phyloP scores from a whole-genome alignment of 176 grass and related monocot genomes.

The Musa acuminata region DNA sequence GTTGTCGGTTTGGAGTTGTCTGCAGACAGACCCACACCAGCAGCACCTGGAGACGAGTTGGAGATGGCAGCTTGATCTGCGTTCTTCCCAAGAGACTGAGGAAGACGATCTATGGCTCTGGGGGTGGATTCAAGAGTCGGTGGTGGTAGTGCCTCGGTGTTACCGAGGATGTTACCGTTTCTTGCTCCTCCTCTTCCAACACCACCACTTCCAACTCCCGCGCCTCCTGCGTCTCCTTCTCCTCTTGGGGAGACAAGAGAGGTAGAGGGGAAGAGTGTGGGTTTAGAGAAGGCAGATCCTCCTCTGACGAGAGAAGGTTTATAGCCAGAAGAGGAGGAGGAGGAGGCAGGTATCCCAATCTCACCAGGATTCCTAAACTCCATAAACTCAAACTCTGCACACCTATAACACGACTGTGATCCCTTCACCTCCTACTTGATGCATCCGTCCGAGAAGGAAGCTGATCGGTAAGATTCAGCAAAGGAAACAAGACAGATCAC shows the following conservation, averaged over 20 bases:
- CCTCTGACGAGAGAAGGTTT: constrained; percentile 7
- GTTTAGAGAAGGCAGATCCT: constrained; percentile 18
- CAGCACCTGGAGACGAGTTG: background rate
- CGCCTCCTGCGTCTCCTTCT: background rate
- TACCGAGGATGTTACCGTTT: constrained; percentile 8
- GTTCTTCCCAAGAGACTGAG: constrained; percentile 14
- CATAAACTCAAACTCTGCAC: background rate
- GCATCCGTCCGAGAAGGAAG: background rate
- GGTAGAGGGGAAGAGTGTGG: constrained; percentile 6
- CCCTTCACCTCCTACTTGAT: background rate
- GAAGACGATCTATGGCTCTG: background rate
- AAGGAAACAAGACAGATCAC: background rate
- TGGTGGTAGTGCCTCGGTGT: background rate
- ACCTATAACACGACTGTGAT: background rate
- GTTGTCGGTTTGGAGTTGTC: background rate
- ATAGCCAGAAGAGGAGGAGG: constrained; percentile 5
- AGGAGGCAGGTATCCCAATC: constrained; percentile 16
- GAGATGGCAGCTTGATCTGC: constrained; percentile 7
- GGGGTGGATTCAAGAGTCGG: constrained; percentile 21
- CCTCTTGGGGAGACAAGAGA: constrained; percentile 11
- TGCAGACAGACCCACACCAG: background rate
- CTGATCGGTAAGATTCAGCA: background rate
- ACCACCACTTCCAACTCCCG: background rate
- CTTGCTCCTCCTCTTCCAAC: background rate
- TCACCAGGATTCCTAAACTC: constrained; percentile 21